A percentile compares a stretch with the other conserved stretches of the same genome.
Evolutionary conservation across 2,329 filamentous ascomycete species (phyloP).

Genomic region (Colletotrichum sp.): DNA sequence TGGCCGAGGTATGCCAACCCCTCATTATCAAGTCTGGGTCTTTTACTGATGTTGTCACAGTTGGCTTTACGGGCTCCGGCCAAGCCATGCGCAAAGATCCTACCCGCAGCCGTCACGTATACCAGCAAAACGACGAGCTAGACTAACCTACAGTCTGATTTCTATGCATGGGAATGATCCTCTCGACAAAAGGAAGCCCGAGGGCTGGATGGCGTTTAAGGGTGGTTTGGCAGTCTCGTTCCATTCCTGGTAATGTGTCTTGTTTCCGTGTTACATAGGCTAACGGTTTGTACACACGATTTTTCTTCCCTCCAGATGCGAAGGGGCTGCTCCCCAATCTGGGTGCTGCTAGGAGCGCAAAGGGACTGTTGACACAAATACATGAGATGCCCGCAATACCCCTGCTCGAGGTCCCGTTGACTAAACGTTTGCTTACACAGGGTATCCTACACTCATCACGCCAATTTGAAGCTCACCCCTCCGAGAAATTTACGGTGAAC

Average conservation of each 20-base stretch:
- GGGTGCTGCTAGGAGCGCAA: background rate
- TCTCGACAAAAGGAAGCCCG: constrained; percentile 15
- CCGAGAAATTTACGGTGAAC: background rate
- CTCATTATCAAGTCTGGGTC: background rate
- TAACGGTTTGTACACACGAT: constrained; percentile 18
- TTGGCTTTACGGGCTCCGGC: constrained; percentile 95
- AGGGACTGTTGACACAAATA: constrained; percentile 14
- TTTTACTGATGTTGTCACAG: constrained; percentile 48
- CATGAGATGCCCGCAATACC: constrained; percentile 20
- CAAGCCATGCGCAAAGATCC: constrained; percentile 95
- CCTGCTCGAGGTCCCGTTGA: constrained; percentile 9
- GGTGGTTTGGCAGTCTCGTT: constrained; percentile 20
- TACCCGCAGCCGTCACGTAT: constrained; percentile 81
- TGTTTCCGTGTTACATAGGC: constrained; percentile 16
- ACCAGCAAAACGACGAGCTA: constrained; percentile 77
- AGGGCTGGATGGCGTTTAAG: constrained; percentile 22
- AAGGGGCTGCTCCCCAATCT: background rate
- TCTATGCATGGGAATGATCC: constrained; percentile 24
- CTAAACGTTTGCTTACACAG: constrained; percentile 20
- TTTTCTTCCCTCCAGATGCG: background rate
- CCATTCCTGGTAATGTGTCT: constrained; percentile 22
- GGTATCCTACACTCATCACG: constrained; percentile 10
- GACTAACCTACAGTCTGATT: constrained; percentile 54
- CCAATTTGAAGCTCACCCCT: background rate
- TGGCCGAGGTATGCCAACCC: constrained; percentile 72